phyloP scores from a whole-genome alignment of 2,329 filamentous ascomycete species.

The Exophiala aquamarina region DNA sequence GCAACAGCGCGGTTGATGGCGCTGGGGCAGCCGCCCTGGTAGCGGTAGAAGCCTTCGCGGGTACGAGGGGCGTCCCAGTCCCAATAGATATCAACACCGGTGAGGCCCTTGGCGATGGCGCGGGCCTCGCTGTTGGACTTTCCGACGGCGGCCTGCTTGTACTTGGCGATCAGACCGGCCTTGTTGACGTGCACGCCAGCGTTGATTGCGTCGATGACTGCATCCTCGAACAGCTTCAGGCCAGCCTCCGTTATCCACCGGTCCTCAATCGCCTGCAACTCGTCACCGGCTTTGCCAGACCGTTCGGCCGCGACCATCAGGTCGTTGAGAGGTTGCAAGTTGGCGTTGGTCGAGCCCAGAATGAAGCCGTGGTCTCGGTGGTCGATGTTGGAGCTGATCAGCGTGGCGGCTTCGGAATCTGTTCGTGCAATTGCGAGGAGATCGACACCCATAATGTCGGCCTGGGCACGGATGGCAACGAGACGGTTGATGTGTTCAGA shows the following conservation, averaged over 20 bases:
- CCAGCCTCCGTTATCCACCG: slow-evolving; percentile 76
- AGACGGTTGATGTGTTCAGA: slow-evolving; percentile 97
- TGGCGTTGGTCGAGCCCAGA: slow-evolving; percentile 81
- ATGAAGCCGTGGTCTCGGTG: slow-evolving; percentile 94
- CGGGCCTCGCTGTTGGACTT: slow-evolving; percentile 84
- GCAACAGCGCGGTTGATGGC: slow-evolving; percentile 87
- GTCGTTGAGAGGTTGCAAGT: slow-evolving; percentile 80
- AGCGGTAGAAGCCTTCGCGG: slow-evolving; percentile 90
- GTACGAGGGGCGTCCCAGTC: slow-evolving; percentile 95
- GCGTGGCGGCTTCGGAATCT: slow-evolving; percentile 94
- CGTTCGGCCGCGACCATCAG: slow-evolving; percentile 85
- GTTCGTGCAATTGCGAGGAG: slow-evolving; percentile 90
- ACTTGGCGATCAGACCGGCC: slow-evolving; percentile 64
- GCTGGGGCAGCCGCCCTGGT: slow-evolving; percentile 87
- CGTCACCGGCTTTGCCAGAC: slow-evolving; percentile 73
- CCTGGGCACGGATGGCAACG: slow-evolving; percentile 93
- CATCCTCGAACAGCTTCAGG: slow-evolving; percentile 87
- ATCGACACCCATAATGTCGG: slow-evolving; percentile 96
- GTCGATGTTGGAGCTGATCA: slow-evolving; percentile 96
- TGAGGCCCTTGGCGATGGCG: slow-evolving; percentile 72
- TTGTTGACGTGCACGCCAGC: slow-evolving; percentile 68
- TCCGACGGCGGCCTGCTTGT: slow-evolving; percentile 67
- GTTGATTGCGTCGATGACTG: slow-evolving; percentile 79
- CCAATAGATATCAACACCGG: slow-evolving; percentile 81
- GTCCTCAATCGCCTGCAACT: slow-evolving; percentile 91